phyloP scores from a whole-genome alignment of 2,329 filamentous ascomycete species.

The Nothophoma quercina region DNA sequence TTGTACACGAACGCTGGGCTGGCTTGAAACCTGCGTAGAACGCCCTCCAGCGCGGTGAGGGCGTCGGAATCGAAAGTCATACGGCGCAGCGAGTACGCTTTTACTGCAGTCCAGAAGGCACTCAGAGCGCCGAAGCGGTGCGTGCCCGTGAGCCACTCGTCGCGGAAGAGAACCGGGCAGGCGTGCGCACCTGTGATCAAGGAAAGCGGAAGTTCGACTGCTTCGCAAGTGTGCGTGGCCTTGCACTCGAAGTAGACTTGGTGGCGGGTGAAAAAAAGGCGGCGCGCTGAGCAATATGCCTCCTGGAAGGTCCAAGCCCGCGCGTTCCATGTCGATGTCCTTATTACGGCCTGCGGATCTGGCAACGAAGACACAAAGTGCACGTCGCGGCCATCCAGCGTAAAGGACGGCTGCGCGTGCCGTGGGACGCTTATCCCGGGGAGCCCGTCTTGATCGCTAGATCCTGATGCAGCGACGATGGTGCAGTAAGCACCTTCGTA shows the following conservation, averaged over 20 bases:
- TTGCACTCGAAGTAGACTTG: constrained; percentile 27
- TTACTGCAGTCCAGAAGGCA: constrained; percentile 9
- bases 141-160: constrained; percentile 11
- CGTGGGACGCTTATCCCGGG: constrained; percentile 8
- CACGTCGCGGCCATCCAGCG: neutral
- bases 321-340: constrained; percentile 19
- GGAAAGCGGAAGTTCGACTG: constrained; percentile 11
- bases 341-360: constrained; percentile 11
- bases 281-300: constrained; percentile 14
- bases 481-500: constrained; percentile 14
- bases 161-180: constrained; percentile 7
- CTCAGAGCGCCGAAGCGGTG: constrained; percentile 6
- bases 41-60: constrained; percentile 9
- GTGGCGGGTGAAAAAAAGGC: constrained; percentile 21
- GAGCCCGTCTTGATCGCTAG: constrained; percentile 6
- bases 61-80: constrained; percentile 16
- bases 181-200: constrained; percentile 1
- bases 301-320: constrained; percentile 27
- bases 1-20: constrained; percentile 13
- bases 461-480: constrained; percentile 15
- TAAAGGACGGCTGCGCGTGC: neutral
- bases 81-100: constrained; percentile 8
- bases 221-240: constrained; percentile 17
- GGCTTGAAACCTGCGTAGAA: constrained; percentile 10
- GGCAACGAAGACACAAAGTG: constrained; percentile 14